A percentile compares a stretch with the other conserved stretches of the same genome.
Conservation (phyloP, 768 basidiomycete species). For the Russula foetens region DNA sequence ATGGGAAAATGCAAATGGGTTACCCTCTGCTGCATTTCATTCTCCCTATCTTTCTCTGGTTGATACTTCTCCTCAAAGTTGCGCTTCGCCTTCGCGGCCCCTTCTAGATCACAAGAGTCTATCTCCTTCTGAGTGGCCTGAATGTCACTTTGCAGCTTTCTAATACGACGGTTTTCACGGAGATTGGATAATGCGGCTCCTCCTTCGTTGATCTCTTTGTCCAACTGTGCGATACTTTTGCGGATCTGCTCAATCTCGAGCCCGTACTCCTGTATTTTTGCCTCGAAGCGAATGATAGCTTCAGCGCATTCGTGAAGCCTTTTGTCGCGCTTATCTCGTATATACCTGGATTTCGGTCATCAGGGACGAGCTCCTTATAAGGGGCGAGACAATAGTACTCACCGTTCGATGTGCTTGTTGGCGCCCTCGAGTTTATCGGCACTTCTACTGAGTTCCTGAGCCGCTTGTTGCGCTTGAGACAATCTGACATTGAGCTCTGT, state of each 20-base stretch:
- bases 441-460: conserved; percentile 59
- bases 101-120: conserved; percentile 72
- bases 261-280: conserved; percentile 35
- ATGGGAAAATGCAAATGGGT: conserved; percentile 19
- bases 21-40: conserved; percentile 61
- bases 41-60: conserved; percentile 63
- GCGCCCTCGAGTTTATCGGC: conserved; percentile 52
- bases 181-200: conserved; percentile 61
- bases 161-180: conserved; percentile 76
- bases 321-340: conserved; percentile 56
- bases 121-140: conserved; percentile 61
- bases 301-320: conserved; percentile 51
- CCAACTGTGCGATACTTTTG: conserved; percentile 45
- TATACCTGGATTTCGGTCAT: conserved; percentile 45
- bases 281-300: conserved; percentile 42
- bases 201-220: conserved; percentile 73
- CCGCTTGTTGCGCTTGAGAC: conserved; percentile 42
- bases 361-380: background rate
- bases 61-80: conserved; percentile 80
- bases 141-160: conserved; percentile 61
- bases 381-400: conserved; percentile 21
- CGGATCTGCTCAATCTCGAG: conserved; percentile 36
- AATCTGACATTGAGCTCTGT: conserved; percentile 43
- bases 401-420: conserved; percentile 63
- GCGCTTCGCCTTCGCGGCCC: conserved; percentile 72